phyloP scores from a whole-genome alignment of 1,139 yeast genomes.

The Groenewaldozyma auringiensis region DNA sequence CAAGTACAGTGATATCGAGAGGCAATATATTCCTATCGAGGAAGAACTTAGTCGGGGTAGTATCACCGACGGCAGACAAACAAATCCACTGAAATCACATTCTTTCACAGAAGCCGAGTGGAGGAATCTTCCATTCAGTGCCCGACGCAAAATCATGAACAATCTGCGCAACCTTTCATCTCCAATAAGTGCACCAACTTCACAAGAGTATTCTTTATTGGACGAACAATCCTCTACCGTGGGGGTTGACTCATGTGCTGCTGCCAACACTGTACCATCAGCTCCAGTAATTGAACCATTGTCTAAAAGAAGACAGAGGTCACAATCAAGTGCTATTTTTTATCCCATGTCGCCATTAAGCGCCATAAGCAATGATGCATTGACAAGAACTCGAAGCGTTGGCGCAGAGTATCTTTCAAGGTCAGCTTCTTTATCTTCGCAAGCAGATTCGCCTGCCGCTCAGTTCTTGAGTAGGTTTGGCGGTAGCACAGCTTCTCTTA shows the following conservation, averaged over 20 bases:
- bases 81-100: neutral
- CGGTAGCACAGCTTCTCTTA: conserved; percentile 19
- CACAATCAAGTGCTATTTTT: neutral
- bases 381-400: too few species aligned
- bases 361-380: neutral
- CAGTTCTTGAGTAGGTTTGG: conserved; percentile 35
- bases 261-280: conserved; percentile 1
- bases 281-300: neutral
- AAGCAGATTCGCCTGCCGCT: conserved; percentile 34
- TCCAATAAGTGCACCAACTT: conserved; percentile 8
- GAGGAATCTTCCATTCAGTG: conserved; percentile 24
- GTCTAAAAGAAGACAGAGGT: conserved; percentile 1
- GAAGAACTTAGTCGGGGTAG: neutral
- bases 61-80: neutral
- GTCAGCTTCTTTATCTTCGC: conserved; percentile 15
- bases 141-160: conserved; percentile 20
- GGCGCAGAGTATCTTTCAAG: conserved; percentile 9
- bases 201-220: conserved; percentile 7
- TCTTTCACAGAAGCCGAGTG: conserved; percentile 20
- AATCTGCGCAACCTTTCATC: conserved; percentile 14
- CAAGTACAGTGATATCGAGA: neutral
- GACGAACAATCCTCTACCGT: conserved; percentile 5
- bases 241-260: conserved; percentile 1
- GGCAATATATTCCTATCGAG: neutral
- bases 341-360: neutral